Evolutionary conservation across 352 stramenopile species (phyloP), one percentile per base, ranked within the genome.

Genomic region (Globisporangium paddicum): DNA sequence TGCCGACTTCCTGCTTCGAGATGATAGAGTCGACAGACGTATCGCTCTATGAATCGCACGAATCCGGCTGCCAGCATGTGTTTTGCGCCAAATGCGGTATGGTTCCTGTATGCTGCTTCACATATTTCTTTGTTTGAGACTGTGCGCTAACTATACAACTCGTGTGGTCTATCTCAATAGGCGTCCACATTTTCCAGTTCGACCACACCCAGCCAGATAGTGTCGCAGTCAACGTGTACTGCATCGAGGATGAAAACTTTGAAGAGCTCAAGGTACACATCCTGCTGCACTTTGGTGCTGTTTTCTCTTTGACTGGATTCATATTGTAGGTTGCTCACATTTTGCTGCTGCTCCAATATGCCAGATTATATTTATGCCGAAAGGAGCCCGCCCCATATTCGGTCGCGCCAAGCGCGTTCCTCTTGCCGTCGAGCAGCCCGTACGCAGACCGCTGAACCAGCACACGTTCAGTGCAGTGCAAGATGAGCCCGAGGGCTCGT

Each of bases 111-210:
- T n/a, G 6, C 1, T 18, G 19, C 44, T 34, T 26, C 5, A 34
- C 18, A 21, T 61, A 32, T 55, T 21, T 2, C 3, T 34, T n/a
- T 3, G 4, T 55, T 35, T 14, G n/a, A 41, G n/a, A 9, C 16
- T 23, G 4, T 6, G 35, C 41, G 26, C n/a, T 44, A 55, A 50
- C 5, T 25, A 59, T 47, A 34, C 41, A 47, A 16, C 42, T n/a
- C 26, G 32, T 30, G 49, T 54, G 18, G 28, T 4, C n/a, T 18
- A 37, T 25, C 1, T 35, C 14, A 42, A 37, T 54, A 87, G 77
- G 80, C 47, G 83, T 93, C 63, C 83, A 93, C 61, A 88, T 93
- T 56, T 93, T 93, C 62, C 83, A 93, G 53, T 91, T 91, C 47
- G 83, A 93, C 48, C 76, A 82, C 60, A 79, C 70, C 7, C 71